phyloP scores from a whole-genome alignment of 2,329 filamentous ascomycete genomes.

The Penicillium sp. region DNA sequence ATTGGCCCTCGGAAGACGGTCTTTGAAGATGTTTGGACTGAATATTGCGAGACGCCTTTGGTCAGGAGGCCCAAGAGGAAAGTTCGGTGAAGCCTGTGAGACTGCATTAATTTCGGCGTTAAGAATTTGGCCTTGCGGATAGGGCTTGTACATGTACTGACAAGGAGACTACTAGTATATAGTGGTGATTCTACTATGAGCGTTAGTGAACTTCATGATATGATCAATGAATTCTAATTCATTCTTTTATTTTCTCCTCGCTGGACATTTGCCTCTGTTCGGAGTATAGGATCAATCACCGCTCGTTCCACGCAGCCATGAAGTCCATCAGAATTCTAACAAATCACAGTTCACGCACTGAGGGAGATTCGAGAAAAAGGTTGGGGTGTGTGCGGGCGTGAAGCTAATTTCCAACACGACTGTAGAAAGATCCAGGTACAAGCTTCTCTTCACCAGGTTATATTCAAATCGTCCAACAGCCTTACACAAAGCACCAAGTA shows the following conservation, averaged over 20 bases:
- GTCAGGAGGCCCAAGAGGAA: constrained; percentile 16
- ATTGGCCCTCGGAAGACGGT: constrained; percentile 57
- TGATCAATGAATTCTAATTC: constrained; percentile 1
- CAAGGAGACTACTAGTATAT: constrained; percentile 1
- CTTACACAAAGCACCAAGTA: constrained; percentile 1
- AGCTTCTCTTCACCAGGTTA: constrained; percentile 8
- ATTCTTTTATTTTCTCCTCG: neutral
- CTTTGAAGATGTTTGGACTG: constrained; percentile 64
- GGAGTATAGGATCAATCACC: neutral
- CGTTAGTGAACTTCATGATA: constrained; percentile 6
- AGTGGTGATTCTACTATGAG: constrained; percentile 8
- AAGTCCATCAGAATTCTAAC: neutral
- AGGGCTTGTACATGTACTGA: constrained; percentile 25
- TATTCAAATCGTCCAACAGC: constrained; percentile 2
- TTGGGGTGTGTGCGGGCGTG: constrained; percentile 7
- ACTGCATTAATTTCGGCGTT: constrained; percentile 25
- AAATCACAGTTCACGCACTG: neutral
- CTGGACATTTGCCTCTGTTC: neutral
- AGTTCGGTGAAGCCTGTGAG: constrained; percentile 15
- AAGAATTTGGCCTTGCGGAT: constrained; percentile 12
- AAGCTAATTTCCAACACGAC: constrained; percentile 11
- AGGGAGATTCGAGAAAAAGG: neutral
- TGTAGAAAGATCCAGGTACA: constrained; percentile 7
- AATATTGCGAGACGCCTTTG: constrained; percentile 26
- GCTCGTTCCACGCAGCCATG: neutral